phyloP scores from a whole-genome alignment of 1,284 basidiomycete species.

The Thecaphora thlaspeos region DNA sequence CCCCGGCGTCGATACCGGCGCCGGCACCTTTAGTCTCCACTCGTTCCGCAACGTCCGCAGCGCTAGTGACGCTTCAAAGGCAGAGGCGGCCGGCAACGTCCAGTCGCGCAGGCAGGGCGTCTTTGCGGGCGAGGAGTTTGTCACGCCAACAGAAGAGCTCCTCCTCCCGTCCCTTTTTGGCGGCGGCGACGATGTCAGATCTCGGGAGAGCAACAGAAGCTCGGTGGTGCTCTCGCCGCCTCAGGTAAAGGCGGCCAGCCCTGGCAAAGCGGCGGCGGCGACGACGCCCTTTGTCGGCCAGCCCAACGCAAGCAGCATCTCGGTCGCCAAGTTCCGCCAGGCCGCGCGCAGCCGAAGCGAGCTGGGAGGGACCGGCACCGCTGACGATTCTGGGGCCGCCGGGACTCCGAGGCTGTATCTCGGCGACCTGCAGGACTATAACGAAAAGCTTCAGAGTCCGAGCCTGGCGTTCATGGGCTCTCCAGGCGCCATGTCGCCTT shows the following conservation, averaged over 20 bases:
- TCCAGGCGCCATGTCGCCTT: conserved; percentile 8
- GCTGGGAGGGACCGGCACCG: conserved; percentile 15
- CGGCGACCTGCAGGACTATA: not conserved
- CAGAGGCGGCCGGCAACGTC: conserved; percentile 4
- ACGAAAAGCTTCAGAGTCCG: not conserved
- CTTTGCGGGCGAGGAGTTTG: conserved; percentile 30
- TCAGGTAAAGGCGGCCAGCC: conserved; percentile 13
- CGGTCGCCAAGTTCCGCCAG: conserved; percentile 33
- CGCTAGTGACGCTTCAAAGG: conserved; percentile 18
- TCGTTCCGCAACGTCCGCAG: conserved; percentile 37
- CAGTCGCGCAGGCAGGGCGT: conserved; percentile 30
- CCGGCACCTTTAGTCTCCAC: conserved; percentile 29
- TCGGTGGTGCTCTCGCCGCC: not conserved
- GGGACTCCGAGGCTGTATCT: not conserved
- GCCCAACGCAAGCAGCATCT: conserved; percentile 28
- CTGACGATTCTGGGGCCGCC: conserved; percentile 5
- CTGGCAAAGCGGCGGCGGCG: conserved; percentile 1
- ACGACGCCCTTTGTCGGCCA: not conserved
- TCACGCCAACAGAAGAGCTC: conserved; percentile 30
- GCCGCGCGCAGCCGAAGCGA: conserved; percentile 29
- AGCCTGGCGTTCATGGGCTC: not conserved
- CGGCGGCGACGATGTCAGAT: conserved; percentile 3
- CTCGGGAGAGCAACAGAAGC: not conserved
- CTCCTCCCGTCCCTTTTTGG: conserved; percentile 14
- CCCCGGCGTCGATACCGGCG: conserved; percentile 6